Evolutionary conservation across 441 rosid genomes (phyloP), one percentile per base, ranked within the genome.

Genomic region (Iberis amara): DNA sequence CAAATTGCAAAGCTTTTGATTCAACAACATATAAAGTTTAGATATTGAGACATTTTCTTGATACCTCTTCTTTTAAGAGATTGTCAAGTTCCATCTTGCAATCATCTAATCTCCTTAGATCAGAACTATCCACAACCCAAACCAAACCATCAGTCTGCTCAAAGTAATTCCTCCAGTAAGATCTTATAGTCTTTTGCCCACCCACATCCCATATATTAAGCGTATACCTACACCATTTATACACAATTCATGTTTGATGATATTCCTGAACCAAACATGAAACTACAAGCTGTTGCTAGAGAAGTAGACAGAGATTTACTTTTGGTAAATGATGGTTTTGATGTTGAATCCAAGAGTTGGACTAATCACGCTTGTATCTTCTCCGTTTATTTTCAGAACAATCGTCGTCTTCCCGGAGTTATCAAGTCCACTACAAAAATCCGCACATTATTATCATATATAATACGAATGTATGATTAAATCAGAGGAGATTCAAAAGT

Each of bases 61-160:
- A 27, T 69, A 88, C 95, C 89, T 91, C 96, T 79, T 91, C 98
- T 66, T 83, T 91, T 66, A 91, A 77, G 55, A 91, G 89, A 73
- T 91, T 91, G 44, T 85, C 79, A 57, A 88, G 85, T 47, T 91
- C 96, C 87, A 80, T 71, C 72, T 78, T 85, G 72, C 98, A 91
- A 61, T 91, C 96, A 75, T 85, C 95, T 59, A 91, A 62, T 65
- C 96, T 80, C 71, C 98, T 76, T 28, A 85, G 82, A 74, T 91
- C 95, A 9, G 96, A 91, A 70, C 96, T 91, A 66, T 88, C 98
- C 15, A 87, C 96, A 11, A 91, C 98, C 98, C 96, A 91, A 35
- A 88, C 86, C 71, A 91, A 72, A 28, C 98, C 96, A 80, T 91
- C 96, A 40, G 96, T 91, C 75, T 85, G 92, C 79, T 91, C 98